Base-by-base conservation (phyloP, 1,284 basidiomycete species). In the Takashimella tepidaria region DNA sequence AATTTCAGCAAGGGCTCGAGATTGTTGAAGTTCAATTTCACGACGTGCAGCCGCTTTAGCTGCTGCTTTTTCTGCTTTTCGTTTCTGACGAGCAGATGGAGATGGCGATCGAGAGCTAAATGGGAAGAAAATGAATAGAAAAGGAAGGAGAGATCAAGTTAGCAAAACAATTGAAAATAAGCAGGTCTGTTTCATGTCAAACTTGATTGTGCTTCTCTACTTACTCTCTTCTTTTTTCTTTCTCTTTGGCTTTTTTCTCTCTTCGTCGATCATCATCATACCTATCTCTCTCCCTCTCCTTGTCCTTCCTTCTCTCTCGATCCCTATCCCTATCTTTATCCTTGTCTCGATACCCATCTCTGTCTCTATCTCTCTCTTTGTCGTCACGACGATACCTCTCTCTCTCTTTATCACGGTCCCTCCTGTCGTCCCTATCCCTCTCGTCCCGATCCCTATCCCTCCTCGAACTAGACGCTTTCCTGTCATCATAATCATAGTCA, bases 21-120 rank as follows among this genome's bases (percentile, higher is more conserved):
- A 84, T 67, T 91, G 89, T 63, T 92, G 89, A 55, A 92, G 87
- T 58, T 92, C 89, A 59, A 79, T 84, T 51, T 86, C 82, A 43
- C 88, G 82, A 66, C 83, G 85, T 73, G 89, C 88, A 66, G 89
- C 87, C 2, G 84, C 86, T 71, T 89, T 92, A 49, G 88, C 83
- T 37, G 84, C 84, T 4, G 63, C 59, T 88, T 76, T 91, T 82
- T 63, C 89, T 79, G 77, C 88, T 87, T 66, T 86, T 81, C 73
- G 88, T 88, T 63, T 53, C 49, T 54, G 54, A 24, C 58, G 53
- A 31, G 61, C 49, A 10, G 64, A 57, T 8, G 72, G 68, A 1
- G 72, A 73, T 11, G 66, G 69, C 13, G 61, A 70, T 5, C 72
- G 67, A 4, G 63, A 72, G 56, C 73, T 73, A 47, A 16, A 11